These are phyloP conservation scores for Zelopaecilomyces penicillatus DNA, from an alignment of 2,329 filamentous ascomycete species.

Conservation along the genomic window DNA sequence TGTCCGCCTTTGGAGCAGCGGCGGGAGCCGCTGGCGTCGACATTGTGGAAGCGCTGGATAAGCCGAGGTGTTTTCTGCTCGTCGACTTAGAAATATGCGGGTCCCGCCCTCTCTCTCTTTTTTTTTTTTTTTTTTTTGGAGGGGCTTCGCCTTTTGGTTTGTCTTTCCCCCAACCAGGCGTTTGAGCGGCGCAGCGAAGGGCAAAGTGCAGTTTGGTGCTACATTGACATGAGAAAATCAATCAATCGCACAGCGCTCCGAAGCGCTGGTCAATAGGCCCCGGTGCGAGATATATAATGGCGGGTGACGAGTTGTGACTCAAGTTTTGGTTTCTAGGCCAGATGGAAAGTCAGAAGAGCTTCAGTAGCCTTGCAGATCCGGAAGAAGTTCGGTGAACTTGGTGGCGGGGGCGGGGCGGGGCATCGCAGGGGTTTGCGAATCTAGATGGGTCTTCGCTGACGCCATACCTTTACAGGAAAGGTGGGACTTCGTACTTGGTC, in stretches of 20 bases:
- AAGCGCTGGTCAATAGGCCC: too few relatives aligned
- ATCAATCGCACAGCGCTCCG: too few relatives aligned
- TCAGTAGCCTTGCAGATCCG: constrained; percentile 4
- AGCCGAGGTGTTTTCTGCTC: too few relatives aligned
- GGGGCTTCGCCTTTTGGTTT: constrained; percentile 1
- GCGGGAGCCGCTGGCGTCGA: constrained; percentile 18
- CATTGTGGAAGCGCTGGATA: constrained; percentile 12
- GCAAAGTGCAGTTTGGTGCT: background rate
- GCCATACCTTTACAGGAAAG: too few relatives aligned
- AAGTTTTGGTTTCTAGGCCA: background rate
- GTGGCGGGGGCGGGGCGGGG: constrained; percentile 2
- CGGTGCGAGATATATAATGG: background rate
- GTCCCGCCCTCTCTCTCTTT: background rate
- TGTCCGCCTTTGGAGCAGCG: constrained; percentile 12
- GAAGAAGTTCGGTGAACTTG: constrained; percentile 6
- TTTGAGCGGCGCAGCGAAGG: too few relatives aligned
- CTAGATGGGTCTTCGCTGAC: too few relatives aligned
- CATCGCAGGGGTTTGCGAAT: too few relatives aligned
- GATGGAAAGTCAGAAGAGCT: background rate
- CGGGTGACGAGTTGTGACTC: constrained; percentile 6
- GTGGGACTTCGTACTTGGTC: too few relatives aligned
- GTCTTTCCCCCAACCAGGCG: background rate
- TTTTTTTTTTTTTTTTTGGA: constrained; percentile 1
- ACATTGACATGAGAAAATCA: background rate
- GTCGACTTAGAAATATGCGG: too few relatives aligned